These are phyloP conservation scores for Ustilago nuda DNA, from an alignment of 1,284 basidiomycete genomes.

Conservation along the genomic window DNA sequence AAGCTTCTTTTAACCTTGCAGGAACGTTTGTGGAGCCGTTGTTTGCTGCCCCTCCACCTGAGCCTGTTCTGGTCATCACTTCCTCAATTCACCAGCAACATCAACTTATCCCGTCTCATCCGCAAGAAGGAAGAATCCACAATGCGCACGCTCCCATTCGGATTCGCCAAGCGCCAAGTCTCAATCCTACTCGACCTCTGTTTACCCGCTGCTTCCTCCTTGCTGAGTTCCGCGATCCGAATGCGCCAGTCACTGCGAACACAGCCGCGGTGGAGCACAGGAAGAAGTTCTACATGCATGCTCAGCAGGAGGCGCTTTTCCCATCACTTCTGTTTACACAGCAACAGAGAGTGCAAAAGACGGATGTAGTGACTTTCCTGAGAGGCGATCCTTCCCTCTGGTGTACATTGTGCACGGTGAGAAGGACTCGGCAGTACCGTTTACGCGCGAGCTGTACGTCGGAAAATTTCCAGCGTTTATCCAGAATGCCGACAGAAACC, in stretches of 20 bases:
- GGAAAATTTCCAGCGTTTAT: too few species aligned
- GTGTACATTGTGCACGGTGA: constrained; percentile 57
- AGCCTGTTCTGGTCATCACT: not conserved
- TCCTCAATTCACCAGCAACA: not conserved
- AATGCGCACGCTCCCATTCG: constrained; percentile 43
- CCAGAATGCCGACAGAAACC: too few species aligned
- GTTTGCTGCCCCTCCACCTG: too few species aligned
- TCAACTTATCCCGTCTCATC: too few species aligned
- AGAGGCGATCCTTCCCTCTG: constrained; percentile 27
- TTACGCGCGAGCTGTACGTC: too few species aligned
- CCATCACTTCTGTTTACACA: constrained; percentile 44
- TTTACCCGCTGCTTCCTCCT: constrained; percentile 29
- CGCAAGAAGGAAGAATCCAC: not conserved
- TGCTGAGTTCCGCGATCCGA: constrained; percentile 41
- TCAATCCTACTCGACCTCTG: constrained; percentile 46
- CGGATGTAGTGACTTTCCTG: constrained; percentile 37
- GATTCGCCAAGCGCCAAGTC: constrained; percentile 41
- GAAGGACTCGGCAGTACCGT: constrained; percentile 40
- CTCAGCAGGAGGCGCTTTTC: constrained; percentile 51
- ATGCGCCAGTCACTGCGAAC: constrained; percentile 37
- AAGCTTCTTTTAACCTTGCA: not conserved
- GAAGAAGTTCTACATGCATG: constrained; percentile 52
- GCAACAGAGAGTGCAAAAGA: constrained; percentile 44
- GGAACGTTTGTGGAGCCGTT: constrained; percentile 21
- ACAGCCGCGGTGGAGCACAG: constrained; percentile 29